Evolutionary conservation across 345 rosid genomes (phyloP).

Genomic region (Durio zibethinus): DNA sequence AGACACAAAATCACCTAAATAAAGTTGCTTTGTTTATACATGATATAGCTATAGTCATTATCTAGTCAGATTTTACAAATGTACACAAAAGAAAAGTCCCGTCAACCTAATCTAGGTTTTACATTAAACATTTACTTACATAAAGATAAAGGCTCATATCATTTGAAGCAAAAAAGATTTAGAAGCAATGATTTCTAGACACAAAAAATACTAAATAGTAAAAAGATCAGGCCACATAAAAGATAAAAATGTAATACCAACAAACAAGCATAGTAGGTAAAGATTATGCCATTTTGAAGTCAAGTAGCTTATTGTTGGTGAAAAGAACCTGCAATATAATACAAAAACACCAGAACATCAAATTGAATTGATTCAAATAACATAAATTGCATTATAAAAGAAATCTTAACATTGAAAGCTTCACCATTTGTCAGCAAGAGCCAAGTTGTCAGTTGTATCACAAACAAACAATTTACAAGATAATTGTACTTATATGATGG

Average conservation of each 20-base stretch:
- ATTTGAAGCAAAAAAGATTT: not conserved
- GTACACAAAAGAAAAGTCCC: not conserved
- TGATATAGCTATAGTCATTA: not conserved
- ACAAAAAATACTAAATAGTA: not conserved
- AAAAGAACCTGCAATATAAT: conserved; percentile 64
- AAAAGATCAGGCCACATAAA: not conserved
- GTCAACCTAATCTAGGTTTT: not conserved
- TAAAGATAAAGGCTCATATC: not conserved
- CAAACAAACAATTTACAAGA: not conserved
- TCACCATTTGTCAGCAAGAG: not conserved
- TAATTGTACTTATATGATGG: not conserved
- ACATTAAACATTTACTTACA: not conserved
- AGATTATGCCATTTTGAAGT: conserved; percentile 58
- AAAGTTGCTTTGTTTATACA: not conserved
- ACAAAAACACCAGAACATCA: not conserved
- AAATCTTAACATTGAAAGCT: not conserved
- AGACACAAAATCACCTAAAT: not conserved
- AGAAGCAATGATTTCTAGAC: not conserved
- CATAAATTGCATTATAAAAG: not conserved
- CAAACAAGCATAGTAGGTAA: conserved; percentile 67
- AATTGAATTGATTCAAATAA: not conserved
- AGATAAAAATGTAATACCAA: conserved; percentile 45
- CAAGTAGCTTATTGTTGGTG: conserved; percentile 76
- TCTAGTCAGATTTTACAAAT: not conserved
- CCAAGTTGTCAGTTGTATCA: not conserved